Evolutionary conservation across 768 basidiomycete genomes (phyloP).

Genomic region (Macrolepiota fuliginosa): DNA sequence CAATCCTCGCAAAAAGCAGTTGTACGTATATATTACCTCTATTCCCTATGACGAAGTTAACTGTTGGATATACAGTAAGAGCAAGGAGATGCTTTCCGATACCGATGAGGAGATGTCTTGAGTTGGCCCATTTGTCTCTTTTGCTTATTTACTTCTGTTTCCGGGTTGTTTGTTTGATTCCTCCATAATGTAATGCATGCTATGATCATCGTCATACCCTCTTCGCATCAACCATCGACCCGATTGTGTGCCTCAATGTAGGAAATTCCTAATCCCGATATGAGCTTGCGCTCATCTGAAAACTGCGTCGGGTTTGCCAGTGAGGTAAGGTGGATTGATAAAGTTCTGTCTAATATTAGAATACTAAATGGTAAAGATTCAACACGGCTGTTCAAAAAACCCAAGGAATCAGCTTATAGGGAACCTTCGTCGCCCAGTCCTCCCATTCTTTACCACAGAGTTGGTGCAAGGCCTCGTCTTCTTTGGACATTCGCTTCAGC

Average conservation of each 20-base stretch:
- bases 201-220: not conserved
- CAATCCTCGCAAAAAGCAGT: constrained; percentile 76
- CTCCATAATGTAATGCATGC: not conserved
- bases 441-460: constrained; percentile 42
- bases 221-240: not conserved
- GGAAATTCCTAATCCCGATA: not conserved
- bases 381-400: constrained; percentile 30
- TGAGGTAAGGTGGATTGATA: not conserved
- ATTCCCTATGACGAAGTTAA: constrained; percentile 10
- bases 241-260: not conserved
- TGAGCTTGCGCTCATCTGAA: not conserved
- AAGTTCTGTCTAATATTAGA: not conserved
- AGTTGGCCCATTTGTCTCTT: constrained; percentile 11
- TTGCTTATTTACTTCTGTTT: not conserved
- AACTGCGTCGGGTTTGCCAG: not conserved
- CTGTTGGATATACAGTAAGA: constrained; percentile 56
- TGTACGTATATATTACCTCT: constrained; percentile 41
- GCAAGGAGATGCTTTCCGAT: constrained; percentile 83
- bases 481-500: constrained; percentile 39
- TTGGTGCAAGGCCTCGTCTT: constrained; percentile 40
- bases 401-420: constrained; percentile 46
- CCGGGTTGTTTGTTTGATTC: not conserved
- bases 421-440: constrained; percentile 42
- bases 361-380: not conserved
- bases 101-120: constrained; percentile 83